These are phyloP conservation scores for Trichoderma hamatum DNA, from an alignment of 2,329 filamentous ascomycete genomes.

Conservation along the genomic window DNA sequence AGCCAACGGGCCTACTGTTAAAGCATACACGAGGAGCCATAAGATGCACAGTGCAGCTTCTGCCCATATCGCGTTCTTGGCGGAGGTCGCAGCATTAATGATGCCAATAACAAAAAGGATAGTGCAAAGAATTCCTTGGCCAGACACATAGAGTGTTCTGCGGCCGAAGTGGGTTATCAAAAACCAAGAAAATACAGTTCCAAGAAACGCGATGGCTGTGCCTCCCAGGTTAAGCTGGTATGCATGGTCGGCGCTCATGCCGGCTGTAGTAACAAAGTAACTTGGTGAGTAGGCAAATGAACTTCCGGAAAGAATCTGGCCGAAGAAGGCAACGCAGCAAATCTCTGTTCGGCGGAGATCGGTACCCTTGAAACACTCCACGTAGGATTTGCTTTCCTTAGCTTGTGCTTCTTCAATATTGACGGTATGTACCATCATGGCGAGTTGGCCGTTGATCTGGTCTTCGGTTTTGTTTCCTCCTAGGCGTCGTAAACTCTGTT, in stretches of 20 bases:
- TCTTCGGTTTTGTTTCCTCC: conserved; percentile 27
- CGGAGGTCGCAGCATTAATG: conserved; percentile 41
- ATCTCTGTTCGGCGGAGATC: conserved; percentile 57
- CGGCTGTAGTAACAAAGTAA: conserved; percentile 44
- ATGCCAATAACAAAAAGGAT: conserved; percentile 47
- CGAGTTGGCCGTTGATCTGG: conserved; percentile 34
- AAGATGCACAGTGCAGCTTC: conserved; percentile 42
- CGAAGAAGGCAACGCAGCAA: conserved; percentile 36
- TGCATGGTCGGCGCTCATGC: conserved; percentile 36
- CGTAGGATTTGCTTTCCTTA: conserved; percentile 44
- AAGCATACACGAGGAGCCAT: conserved; percentile 42
- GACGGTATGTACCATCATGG: conserved; percentile 49
- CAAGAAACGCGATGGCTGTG: conserved; percentile 46
- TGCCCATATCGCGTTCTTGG: conserved; percentile 36
- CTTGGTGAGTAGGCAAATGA: conserved; percentile 43
- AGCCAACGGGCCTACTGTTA: conserved; percentile 45
- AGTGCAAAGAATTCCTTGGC: conserved; percentile 45
- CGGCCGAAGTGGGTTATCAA: conserved; percentile 46
- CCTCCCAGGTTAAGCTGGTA: conserved; percentile 45
- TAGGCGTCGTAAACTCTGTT: conserved; percentile 39
- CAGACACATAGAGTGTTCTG: conserved; percentile 48
- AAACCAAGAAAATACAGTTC: conserved; percentile 50
- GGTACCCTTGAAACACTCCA: conserved; percentile 48
- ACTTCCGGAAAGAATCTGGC: conserved; percentile 18
- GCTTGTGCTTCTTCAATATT: conserved; percentile 45